A percentile compares a stretch with the other conserved stretches of the same genome.
Evolutionary conservation across 2,329 filamentous ascomycete species (phyloP).

Genomic region (Talaromyces sp.): DNA sequence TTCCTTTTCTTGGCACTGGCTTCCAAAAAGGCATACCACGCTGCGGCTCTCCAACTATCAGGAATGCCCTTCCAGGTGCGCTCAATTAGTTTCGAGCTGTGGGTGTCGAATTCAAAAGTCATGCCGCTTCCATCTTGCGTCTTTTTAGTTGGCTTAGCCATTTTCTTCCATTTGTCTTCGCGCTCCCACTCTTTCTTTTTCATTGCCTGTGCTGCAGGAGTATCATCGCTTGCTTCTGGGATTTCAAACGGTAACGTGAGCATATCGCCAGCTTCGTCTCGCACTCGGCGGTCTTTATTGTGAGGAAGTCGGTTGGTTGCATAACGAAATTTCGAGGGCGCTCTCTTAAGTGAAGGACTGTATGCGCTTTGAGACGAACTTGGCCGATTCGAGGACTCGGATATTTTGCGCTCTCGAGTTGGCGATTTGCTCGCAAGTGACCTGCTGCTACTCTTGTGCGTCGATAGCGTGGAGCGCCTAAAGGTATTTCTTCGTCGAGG

Average conservation of each 20-base stretch:
- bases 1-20: conserved; percentile 64
- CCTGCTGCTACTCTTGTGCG: conserved; percentile 37
- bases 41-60: conserved; percentile 86
- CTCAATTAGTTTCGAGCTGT: conserved; percentile 77
- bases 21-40: conserved; percentile 90
- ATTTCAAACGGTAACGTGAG: conserved; percentile 54
- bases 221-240: conserved; percentile 44
- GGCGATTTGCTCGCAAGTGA: conserved; percentile 39
- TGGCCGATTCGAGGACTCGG: conserved; percentile 41
- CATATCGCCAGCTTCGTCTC: conserved; percentile 61
- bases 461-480: conserved; percentile 44
- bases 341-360: conserved; percentile 35
- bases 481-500: conserved; percentile 51
- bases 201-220: conserved; percentile 42
- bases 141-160: conserved; percentile 50
- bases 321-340: conserved; percentile 44
- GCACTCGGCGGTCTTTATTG: conserved; percentile 49
- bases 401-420: conserved; percentile 31
- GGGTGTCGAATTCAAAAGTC: conserved; percentile 73
- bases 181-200: conserved; percentile 57
- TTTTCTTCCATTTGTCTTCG: conserved; percentile 64
- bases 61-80: conserved; percentile 98
- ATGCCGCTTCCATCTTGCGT: conserved; percentile 54
- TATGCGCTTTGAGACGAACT: conserved; percentile 43
- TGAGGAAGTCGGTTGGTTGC: conserved; percentile 50